Evolutionary conservation across 805 yeast genomes (phyloP).

Genomic region (Saccharomyces kudriavzevii): DNA sequence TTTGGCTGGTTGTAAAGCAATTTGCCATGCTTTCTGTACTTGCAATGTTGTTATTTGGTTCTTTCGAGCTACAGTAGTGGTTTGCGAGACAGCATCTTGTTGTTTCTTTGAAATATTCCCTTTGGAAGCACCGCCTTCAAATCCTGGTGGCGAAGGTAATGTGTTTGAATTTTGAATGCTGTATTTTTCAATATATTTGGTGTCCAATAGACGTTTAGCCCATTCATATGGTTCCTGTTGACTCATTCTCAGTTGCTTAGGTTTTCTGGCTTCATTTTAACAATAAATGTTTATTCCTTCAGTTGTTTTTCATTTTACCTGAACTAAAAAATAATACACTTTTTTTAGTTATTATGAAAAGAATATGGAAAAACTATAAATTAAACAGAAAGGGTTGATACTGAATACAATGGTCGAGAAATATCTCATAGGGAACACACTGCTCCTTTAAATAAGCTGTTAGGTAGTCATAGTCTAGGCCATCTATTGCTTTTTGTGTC

Average conservation of each 20-base stretch:
- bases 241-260: background rate
- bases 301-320: background rate
- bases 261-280: background rate
- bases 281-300: background rate
- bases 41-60: slow-evolving; percentile 3
- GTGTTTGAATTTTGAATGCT: slow-evolving; percentile 6
- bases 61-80: background rate
- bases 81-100: slow-evolving; percentile 4
- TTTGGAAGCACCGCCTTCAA: slow-evolving; percentile 2
- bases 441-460: background rate
- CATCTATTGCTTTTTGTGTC: background rate
- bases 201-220: slow-evolving; percentile 9
- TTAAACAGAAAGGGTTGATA: background rate
- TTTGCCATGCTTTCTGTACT: slow-evolving; percentile 73
- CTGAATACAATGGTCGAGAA: background rate
- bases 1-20: slow-evolving; percentile 77
- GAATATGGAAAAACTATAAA: background rate
- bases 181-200: slow-evolving; percentile 7
- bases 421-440: background rate
- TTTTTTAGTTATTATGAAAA: background rate
- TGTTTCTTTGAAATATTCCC: background rate
- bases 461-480: background rate
- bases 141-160: slow-evolving; percentile 26
- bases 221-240: slow-evolving; percentile 6
- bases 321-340: background rate